Conservation (phyloP, 805 yeast genomes). For the Saturnispora quitensis region DNA sequence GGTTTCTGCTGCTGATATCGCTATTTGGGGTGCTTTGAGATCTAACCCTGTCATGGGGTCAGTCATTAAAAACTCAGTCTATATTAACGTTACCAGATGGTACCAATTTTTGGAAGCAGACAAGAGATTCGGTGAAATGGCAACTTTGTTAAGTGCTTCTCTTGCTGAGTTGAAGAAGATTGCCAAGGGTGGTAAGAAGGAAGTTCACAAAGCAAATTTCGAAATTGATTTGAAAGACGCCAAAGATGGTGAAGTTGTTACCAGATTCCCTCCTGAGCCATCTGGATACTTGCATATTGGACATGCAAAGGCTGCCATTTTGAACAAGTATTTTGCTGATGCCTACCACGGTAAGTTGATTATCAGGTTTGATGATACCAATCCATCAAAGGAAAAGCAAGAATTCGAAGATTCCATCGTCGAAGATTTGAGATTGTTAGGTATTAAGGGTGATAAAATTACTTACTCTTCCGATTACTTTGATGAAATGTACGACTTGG, state of each 20-base stretch:
- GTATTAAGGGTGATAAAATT: slow-evolving; percentile 82
- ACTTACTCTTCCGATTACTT: slow-evolving; percentile 94
- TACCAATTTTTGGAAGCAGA: slow-evolving; percentile 67
- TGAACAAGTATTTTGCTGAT: slow-evolving; percentile 94
- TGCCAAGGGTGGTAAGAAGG: slow-evolving; percentile 69
- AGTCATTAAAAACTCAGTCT: slow-evolving; percentile 73
- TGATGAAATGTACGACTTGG: slow-evolving; percentile 79
- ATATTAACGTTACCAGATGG: slow-evolving; percentile 89
- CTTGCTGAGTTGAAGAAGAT: slow-evolving; percentile 66
- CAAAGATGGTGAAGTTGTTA: slow-evolving; percentile 87
- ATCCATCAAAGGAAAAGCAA: slow-evolving; percentile 91
- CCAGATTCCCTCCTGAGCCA: slow-evolving; percentile 99
- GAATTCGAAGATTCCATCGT: slow-evolving; percentile 92
- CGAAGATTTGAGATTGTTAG: slow-evolving; percentile 84
- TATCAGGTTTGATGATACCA: slow-evolving; percentile 96
- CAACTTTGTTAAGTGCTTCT: slow-evolving; percentile 58
- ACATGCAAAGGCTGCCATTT: slow-evolving; percentile 96
- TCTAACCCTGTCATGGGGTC: slow-evolving; percentile 92
- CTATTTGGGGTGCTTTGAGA: slow-evolving; percentile 89
- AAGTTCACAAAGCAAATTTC: slow-evolving; percentile 86
- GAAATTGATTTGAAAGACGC: slow-evolving; percentile 93
- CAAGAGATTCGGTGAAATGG: slow-evolving; percentile 57
- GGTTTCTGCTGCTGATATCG: slow-evolving; percentile 72
- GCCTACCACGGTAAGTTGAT: slow-evolving; percentile 94
- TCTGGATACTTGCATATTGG: slow-evolving; percentile 99